These are phyloP conservation scores for Sclerotinia borealis DNA, from an alignment of 2,329 filamentous ascomycete genomes.

Conservation along the genomic window DNA sequence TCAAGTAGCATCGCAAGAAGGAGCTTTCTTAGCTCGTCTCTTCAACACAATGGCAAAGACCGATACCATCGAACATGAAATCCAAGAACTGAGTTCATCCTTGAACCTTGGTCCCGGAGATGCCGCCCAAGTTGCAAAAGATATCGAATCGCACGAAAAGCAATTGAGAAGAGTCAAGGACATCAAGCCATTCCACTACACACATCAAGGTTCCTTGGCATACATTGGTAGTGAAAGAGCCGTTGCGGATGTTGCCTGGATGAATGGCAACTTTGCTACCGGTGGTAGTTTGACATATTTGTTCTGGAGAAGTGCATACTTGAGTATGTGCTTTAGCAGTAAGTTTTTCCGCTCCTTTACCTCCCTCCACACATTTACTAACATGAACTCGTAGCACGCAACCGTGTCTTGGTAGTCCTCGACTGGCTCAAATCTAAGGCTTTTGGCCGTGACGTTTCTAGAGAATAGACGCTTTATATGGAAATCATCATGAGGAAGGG, in stretches of 20 bases:
- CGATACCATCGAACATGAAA: constrained; percentile 69
- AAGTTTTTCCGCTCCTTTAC: constrained; percentile 42
- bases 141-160: constrained; percentile 84
- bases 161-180: constrained; percentile 85
- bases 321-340: constrained; percentile 99
- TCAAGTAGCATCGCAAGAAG: constrained; percentile 94
- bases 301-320: constrained; percentile 96
- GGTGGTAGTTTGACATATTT: constrained; percentile 93
- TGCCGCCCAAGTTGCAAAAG: constrained; percentile 58
- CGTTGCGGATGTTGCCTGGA: constrained; percentile 94
- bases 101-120: constrained; percentile 57
- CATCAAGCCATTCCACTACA: constrained; percentile 97
- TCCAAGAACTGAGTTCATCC: constrained; percentile 60
- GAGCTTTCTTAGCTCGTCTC: constrained; percentile 85
- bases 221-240: constrained; percentile 99
- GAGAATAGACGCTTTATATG: constrained; percentile 50
- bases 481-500: neutral
- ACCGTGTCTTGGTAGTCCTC: constrained; percentile 84
- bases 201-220: constrained; percentile 90
- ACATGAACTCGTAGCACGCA: constrained; percentile 60
- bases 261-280: constrained; percentile 91
- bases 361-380: constrained; percentile 13
- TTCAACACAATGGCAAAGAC: constrained; percentile 99
- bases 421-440: constrained; percentile 98
- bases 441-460: constrained; percentile 90